Conservation (phyloP, 108 stramenopile genomes). For the Cyclotella choctawhatcheeana region DNA sequence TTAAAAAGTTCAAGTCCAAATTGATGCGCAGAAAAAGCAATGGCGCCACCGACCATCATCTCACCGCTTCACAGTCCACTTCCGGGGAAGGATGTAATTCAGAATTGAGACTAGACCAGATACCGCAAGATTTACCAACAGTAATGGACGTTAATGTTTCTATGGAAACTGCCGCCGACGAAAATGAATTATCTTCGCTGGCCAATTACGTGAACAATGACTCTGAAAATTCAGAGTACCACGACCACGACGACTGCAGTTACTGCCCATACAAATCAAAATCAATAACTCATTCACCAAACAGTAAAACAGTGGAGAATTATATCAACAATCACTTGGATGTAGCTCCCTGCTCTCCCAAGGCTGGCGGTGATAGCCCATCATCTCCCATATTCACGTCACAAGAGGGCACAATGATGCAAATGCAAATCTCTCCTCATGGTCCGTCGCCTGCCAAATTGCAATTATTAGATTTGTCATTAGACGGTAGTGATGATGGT, state of each 20-base stretch:
- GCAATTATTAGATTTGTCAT: not conserved
- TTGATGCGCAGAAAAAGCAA: not conserved
- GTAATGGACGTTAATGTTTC: not conserved
- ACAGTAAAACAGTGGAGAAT: not conserved
- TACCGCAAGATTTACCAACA: not conserved
- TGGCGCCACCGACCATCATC: not conserved
- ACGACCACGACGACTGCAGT: not conserved
- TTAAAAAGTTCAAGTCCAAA: not conserved
- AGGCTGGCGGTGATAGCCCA: no score
- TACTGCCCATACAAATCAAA: not conserved
- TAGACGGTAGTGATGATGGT: not conserved
- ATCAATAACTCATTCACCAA: not conserved
- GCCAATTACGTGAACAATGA: not conserved
- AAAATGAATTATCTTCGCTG: no score
- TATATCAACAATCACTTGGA: not conserved
- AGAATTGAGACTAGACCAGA: no score
- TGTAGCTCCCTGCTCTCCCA: not conserved
- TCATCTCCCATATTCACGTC: no score
- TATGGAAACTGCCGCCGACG: not conserved
- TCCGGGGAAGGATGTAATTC: no score
- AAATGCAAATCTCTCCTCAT: conserved; percentile 3
- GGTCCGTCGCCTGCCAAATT: not conserved
- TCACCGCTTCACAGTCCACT: no score
- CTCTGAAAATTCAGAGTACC: not conserved
- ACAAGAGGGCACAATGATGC: no score